Percentiles rank a stretch among this genome's conserved stretches.
These are phyloP conservation scores for Lentinus tigrinus DNA, from an alignment of 768 basidiomycete genomes.

Conservation along the genomic window DNA sequence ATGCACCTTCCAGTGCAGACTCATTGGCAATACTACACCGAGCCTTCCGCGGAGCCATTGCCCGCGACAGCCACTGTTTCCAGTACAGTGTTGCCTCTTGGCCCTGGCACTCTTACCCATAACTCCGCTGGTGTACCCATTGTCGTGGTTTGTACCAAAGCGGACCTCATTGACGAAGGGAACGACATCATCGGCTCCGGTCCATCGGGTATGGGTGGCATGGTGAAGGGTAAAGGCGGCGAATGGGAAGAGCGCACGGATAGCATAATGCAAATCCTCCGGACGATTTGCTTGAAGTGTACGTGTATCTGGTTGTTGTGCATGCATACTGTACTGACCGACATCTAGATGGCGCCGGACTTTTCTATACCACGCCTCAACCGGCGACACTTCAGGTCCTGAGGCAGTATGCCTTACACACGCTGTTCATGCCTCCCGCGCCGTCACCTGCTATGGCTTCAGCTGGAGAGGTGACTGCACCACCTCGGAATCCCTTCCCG, in stretches of 20 bases:
- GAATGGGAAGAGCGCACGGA: conserved; percentile 97
- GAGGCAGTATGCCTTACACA: conserved; percentile 80
- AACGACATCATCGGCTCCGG: conserved; percentile 69
- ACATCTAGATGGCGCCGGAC: conserved; percentile 76
- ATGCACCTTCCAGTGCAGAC: conserved; percentile 65
- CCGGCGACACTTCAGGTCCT: conserved; percentile 75
- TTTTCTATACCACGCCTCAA: conserved; percentile 88
- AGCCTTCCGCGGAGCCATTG: conserved; percentile 68
- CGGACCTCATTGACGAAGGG: conserved; percentile 87
- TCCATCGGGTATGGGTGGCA: conserved; percentile 80
- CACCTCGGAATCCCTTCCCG: conserved; percentile 77
- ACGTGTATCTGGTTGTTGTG: conserved; percentile 32
- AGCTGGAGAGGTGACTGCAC: conserved; percentile 39
- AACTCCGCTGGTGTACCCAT: conserved; percentile 87
- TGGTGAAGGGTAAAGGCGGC: conserved; percentile 89
- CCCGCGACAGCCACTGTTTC: conserved; percentile 62
- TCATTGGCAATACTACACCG: conserved; percentile 86
- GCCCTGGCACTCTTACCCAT: conserved; percentile 81
- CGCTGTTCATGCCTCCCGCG: conserved; percentile 73
- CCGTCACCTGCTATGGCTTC: conserved; percentile 42
- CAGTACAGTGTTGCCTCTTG: conserved; percentile 76
- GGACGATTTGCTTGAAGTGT: conserved; percentile 93
- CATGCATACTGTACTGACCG: not conserved
- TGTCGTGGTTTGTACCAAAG: conserved; percentile 88
- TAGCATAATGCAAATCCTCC: conserved; percentile 90